Conservation (phyloP, 768 basidiomycete genomes). For the Auricularia auricula-judae region DNA sequence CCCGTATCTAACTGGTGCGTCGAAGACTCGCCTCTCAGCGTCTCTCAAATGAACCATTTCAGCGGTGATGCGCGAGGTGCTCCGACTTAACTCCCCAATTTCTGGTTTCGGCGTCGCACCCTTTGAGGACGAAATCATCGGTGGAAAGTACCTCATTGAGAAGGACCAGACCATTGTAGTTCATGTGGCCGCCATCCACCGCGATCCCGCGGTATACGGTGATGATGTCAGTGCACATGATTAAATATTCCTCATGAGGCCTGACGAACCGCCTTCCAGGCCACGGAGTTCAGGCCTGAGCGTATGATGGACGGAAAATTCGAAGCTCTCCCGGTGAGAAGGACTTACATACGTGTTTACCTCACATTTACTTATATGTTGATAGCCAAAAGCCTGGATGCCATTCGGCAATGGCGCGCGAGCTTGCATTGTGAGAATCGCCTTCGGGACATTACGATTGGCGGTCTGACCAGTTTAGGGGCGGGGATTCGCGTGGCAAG, state of each 20-base stretch:
- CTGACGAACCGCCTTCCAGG: conserved; percentile 7
- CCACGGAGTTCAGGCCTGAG: conserved; percentile 34
- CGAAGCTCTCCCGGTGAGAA: conserved; percentile 30
- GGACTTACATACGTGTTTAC: no score
- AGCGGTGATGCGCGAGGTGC: conserved; percentile 25
- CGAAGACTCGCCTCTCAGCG: no score
- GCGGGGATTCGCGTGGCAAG: conserved; percentile 38
- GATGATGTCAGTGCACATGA: conserved; percentile 29
- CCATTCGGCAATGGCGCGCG: conserved; percentile 22
- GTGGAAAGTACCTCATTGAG: conserved; percentile 30
- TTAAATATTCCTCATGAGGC: background rate
- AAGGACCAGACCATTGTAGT: conserved; percentile 20
- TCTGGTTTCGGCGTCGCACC: conserved; percentile 24
- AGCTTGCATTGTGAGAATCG: conserved; percentile 13
- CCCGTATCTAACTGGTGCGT: conserved; percentile 22
- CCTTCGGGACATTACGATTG: conserved; percentile 5
- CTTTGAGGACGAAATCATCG: conserved; percentile 27
- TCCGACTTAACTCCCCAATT: conserved; percentile 30
- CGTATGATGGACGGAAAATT: conserved; percentile 40
- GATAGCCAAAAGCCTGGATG: conserved; percentile 32
- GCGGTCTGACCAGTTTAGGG: conserved; percentile 22
- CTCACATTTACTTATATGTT: background rate
- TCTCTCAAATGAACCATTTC: background rate
- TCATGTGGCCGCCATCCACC: conserved; percentile 21
- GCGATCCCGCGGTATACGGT: conserved; percentile 37